These are phyloP conservation scores for Colletotrichum graminicola DNA, from an alignment of 2,329 filamentous ascomycete genomes.

Conservation along the genomic window DNA sequence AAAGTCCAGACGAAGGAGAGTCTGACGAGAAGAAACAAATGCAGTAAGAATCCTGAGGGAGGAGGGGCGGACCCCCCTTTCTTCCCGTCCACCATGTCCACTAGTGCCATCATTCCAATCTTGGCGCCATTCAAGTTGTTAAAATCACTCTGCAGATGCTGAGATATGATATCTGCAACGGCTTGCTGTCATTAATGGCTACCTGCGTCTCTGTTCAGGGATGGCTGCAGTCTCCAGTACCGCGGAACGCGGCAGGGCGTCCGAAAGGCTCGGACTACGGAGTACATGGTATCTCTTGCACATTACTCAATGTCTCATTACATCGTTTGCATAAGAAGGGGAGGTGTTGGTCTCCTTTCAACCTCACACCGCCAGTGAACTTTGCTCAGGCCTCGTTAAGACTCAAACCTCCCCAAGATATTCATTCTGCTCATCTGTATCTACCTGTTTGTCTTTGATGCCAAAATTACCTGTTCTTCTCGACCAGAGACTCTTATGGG, in stretches of 20 bases:
- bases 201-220: constrained; percentile 3
- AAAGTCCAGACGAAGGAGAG: neutral
- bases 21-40: neutral
- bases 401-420: neutral
- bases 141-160: constrained; percentile 26
- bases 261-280: constrained; percentile 17
- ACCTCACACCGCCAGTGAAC: neutral
- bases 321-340: neutral
- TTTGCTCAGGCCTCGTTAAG: neutral
- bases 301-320: neutral
- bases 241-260: constrained; percentile 36
- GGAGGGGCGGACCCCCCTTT: neutral
- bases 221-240: constrained; percentile 26
- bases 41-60: neutral
- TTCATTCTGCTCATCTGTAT: neutral
- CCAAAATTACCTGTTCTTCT: neutral
- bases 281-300: neutral
- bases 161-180: constrained; percentile 31
- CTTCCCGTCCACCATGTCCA: neutral
- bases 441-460: neutral
- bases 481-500: constrained; percentile 10
- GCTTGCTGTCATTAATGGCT: neutral
- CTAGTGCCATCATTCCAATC: neutral
- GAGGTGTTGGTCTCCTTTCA: neutral
- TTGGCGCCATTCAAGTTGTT: constrained; percentile 25